Conservation (phyloP, 176 grass and related monocot genomes). For the Hyparrhenia diplandra region DNA sequence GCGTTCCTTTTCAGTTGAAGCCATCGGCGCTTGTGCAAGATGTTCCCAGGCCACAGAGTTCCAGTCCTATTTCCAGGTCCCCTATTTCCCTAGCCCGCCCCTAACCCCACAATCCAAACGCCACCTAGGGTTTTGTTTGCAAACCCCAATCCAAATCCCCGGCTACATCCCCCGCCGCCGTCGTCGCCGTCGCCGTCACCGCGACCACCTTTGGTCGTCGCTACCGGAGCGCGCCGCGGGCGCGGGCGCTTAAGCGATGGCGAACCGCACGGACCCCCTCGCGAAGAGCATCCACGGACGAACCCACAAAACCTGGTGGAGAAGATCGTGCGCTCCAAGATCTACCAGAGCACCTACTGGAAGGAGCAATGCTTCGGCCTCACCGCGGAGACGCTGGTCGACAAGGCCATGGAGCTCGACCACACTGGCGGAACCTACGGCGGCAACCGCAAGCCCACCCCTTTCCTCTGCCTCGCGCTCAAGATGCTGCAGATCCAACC, state of each 20-base stretch:
- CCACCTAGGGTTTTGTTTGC: neutral
- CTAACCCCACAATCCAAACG: too few species aligned
- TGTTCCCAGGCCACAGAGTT: too few species aligned
- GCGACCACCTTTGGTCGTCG: neutral
- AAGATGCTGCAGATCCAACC: conserved; percentile 99
- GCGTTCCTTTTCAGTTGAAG: too few species aligned
- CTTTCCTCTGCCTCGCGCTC: conserved; percentile 83
- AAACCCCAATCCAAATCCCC: neutral
- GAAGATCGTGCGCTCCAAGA: conserved; percentile 97
- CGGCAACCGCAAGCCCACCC: conserved; percentile 71
- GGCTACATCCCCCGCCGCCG: neutral
- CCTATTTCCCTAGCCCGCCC: too few species aligned
- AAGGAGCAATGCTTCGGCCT: conserved; percentile 99
- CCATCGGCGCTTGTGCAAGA: too few species aligned
- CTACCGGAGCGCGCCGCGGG: neutral
- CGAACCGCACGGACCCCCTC: conserved; percentile 80
- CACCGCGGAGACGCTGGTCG: conserved; percentile 89
- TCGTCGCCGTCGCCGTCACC: too few species aligned
- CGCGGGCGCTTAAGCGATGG: conserved; percentile 38
- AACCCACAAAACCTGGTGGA: conserved; percentile 97
- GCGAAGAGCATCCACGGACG: conserved; percentile 83
- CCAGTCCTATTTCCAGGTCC: too few species aligned
- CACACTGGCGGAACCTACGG: conserved; percentile 79
- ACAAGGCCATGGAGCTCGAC: conserved; percentile 99
- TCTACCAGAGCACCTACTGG: conserved; percentile 92